Evolutionary conservation across 805 yeast genomes (phyloP).

Genomic region (Middelhovenomyces tepae): DNA sequence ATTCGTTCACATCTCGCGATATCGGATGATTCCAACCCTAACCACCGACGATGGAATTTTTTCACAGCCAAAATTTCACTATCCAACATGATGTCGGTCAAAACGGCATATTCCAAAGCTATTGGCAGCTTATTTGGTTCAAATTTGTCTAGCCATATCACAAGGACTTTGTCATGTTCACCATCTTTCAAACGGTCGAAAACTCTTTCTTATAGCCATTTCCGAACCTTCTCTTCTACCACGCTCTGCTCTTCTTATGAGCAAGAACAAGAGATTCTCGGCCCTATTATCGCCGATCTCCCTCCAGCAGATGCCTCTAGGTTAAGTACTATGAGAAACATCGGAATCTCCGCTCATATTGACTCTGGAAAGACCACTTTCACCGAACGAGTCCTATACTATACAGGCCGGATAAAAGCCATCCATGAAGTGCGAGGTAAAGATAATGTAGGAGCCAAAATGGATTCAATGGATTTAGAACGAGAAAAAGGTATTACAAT

Average conservation of each 20-base stretch:
- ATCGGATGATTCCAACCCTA: too few species aligned
- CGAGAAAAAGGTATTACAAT: constrained; percentile 98
- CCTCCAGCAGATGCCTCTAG: constrained; percentile 30
- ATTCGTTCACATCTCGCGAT: too few species aligned
- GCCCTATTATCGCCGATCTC: constrained; percentile 22
- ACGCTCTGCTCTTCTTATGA: constrained; percentile 15
- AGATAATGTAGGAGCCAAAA: constrained; percentile 97
- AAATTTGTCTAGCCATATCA: too few species aligned
- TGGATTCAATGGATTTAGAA: constrained; percentile 98
- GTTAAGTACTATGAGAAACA: constrained; percentile 67
- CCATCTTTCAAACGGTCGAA: too few species aligned
- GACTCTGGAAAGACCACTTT: constrained; percentile 98
- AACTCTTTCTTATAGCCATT: too few species aligned
- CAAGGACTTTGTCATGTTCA: too few species aligned
- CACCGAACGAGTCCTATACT: constrained; percentile 92
- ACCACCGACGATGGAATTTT: too few species aligned
- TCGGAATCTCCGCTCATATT: constrained; percentile 96
- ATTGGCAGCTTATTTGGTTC: too few species aligned
- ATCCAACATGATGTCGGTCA: too few species aligned
- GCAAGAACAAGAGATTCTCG: constrained; percentile 17
- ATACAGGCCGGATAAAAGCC: constrained; percentile 94
- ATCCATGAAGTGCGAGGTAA: constrained; percentile 94
- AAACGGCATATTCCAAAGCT: too few species aligned
- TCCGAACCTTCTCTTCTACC: too few species aligned
- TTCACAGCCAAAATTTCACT: too few species aligned